These are phyloP conservation scores for Fusarium oxysporum DNA, from an alignment of 2,329 filamentous ascomycete genomes.

Conservation along the genomic window DNA sequence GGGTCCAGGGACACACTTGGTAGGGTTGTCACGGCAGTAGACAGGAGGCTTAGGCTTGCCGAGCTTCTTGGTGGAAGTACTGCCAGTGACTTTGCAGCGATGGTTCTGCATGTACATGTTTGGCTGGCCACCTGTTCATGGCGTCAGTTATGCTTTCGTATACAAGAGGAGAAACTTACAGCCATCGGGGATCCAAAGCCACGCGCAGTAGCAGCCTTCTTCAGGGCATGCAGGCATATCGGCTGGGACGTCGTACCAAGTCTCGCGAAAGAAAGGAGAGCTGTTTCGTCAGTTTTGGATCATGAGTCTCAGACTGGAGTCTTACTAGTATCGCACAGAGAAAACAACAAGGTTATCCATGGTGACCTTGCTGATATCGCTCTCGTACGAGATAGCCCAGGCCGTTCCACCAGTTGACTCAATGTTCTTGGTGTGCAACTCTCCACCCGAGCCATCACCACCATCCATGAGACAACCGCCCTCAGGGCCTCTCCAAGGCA, in stretches of 20 bases:
- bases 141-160: background rate
- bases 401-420: constrained; percentile 59
- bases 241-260: constrained; percentile 46
- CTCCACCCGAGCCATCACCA: constrained; percentile 55
- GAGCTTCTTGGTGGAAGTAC: constrained; percentile 55
- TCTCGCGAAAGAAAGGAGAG: constrained; percentile 47
- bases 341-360: constrained; percentile 66
- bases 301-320: background rate
- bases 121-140: constrained; percentile 36
- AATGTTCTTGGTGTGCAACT: constrained; percentile 60
- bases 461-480: constrained; percentile 44
- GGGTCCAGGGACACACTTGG: constrained; percentile 58
- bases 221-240: constrained; percentile 46
- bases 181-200: constrained; percentile 49
- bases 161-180: constrained; percentile 22
- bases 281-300: constrained; percentile 13
- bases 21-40: constrained; percentile 55
- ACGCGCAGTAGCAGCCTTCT: constrained; percentile 47
- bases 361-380: constrained; percentile 58
- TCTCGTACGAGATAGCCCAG: constrained; percentile 63
- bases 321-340: constrained; percentile 57
- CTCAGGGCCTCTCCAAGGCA: constrained; percentile 57
- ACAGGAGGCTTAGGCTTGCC: constrained; percentile 55
- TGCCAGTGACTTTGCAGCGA: constrained; percentile 60
- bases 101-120: constrained; percentile 61